These are phyloP conservation scores for Euphorbia tirucalli DNA, from an alignment of 345 rosid species.

Conservation along the genomic window DNA sequence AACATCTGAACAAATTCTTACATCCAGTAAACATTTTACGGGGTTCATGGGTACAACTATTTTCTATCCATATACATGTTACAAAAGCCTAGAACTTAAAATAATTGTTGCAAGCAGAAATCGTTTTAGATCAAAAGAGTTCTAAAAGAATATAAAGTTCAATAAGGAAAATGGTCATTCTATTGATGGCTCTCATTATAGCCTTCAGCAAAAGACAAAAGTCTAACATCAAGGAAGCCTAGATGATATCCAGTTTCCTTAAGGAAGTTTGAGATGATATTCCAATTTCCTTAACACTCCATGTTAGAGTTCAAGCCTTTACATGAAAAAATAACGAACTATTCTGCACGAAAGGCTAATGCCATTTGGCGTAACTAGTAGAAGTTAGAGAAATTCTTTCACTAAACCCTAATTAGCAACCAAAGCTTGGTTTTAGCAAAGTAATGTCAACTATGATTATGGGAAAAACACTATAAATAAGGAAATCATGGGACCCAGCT, in stretches of 20 bases:
- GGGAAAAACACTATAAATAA: neutral
- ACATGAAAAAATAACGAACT: neutral
- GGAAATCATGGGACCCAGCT: neutral
- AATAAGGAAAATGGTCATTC: neutral
- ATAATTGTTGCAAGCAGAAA: neutral
- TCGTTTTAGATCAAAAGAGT: too few species aligned
- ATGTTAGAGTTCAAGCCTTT: neutral
- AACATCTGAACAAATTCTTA: neutral
- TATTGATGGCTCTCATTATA: neutral
- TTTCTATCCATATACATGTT: neutral
- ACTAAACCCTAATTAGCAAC: neutral
- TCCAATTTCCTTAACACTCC: neutral
- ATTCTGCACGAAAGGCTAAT: neutral
- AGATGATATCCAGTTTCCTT: neutral
- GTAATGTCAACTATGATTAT: neutral
- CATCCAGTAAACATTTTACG: neutral
- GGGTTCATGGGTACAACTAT: neutral
- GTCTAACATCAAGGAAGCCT: neutral
- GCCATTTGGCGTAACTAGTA: neutral
- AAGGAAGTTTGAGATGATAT: neutral
- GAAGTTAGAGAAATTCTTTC: neutral
- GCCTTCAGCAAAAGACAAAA: neutral
- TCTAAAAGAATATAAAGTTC: neutral
- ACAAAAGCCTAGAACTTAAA: neutral
- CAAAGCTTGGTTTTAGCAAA: neutral